Percentiles rank a stretch among this genome's conserved stretches.
phyloP scores from a whole-genome alignment of 495 filamentous ascomycete genomes.

The Penicillium paxilli region DNA sequence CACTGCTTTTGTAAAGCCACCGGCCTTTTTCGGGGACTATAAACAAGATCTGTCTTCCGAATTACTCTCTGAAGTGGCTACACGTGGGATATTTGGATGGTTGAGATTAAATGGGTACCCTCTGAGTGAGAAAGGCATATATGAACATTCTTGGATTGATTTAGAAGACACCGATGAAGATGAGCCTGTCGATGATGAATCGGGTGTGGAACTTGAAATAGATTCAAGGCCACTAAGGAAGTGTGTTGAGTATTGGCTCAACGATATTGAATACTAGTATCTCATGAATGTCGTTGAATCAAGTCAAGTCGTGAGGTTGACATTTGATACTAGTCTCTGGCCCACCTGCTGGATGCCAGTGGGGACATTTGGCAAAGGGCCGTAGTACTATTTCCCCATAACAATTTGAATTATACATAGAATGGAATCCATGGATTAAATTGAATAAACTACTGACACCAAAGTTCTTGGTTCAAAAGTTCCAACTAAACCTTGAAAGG shows the following conservation, averaged over 20 bases:
- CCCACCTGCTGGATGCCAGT: no score
- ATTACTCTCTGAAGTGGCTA: conserved; percentile 4
- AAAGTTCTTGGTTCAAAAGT: no score
- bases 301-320: no score
- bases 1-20: neutral
- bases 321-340: no score
- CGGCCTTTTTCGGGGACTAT: conserved; percentile 1
- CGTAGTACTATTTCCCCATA: no score
- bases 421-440: no score
- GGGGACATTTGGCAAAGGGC: no score
- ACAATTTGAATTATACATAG: no score
- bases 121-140: conserved; percentile 20
- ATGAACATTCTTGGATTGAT: conserved; percentile 33
- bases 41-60: conserved; percentile 6
- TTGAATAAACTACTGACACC: no score
- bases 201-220: conserved; percentile 1
- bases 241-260: conserved; percentile 6
- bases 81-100: conserved; percentile 20
- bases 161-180: conserved; percentile 23
- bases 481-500: no score
- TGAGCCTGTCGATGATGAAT: conserved; percentile 9
- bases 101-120: conserved; percentile 13
- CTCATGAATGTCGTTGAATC: neutral
- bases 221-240: neutral
- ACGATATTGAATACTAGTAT: conserved; percentile 7